These are phyloP conservation scores for Vachellia collinsii DNA, from an alignment of 306 rosid species.

Conservation along the genomic window DNA sequence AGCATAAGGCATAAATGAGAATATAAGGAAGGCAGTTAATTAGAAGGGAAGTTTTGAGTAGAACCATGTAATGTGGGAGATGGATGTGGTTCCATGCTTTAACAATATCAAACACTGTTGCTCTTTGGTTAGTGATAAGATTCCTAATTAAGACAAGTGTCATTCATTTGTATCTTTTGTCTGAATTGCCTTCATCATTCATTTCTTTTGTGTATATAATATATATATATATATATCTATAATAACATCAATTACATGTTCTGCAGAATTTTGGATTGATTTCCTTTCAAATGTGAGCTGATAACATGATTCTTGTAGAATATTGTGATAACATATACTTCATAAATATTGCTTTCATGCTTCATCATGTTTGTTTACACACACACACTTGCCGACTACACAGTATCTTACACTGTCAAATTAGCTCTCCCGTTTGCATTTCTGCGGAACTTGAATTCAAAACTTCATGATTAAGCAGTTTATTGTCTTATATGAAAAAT, in stretches of 20 bases:
- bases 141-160: conserved; percentile 12
- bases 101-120: not conserved
- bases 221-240: too few relatives aligned
- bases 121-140: not conserved
- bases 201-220: too few relatives aligned
- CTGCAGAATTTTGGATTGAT: not conserved
- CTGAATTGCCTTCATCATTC: not conserved
- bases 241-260: too few relatives aligned
- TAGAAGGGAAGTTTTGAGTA: not conserved
- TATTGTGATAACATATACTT: not conserved
- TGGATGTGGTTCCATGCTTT: not conserved
- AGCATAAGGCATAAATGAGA: not conserved
- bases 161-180: not conserved
- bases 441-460: too few relatives aligned
- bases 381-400: too few relatives aligned
- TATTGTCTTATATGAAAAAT: too few relatives aligned
- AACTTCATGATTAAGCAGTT: too few relatives aligned
- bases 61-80: conserved; percentile 15
- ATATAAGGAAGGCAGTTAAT: not conserved
- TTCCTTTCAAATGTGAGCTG: not conserved
- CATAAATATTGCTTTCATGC: too few relatives aligned
- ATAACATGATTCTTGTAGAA: not conserved
- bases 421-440: too few relatives aligned
- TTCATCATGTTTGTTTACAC: too few relatives aligned
- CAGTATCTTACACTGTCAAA: too few relatives aligned